These are phyloP conservation scores for Arxiozyma telluris DNA, from an alignment of 1,139 yeast species.

Conservation along the genomic window DNA sequence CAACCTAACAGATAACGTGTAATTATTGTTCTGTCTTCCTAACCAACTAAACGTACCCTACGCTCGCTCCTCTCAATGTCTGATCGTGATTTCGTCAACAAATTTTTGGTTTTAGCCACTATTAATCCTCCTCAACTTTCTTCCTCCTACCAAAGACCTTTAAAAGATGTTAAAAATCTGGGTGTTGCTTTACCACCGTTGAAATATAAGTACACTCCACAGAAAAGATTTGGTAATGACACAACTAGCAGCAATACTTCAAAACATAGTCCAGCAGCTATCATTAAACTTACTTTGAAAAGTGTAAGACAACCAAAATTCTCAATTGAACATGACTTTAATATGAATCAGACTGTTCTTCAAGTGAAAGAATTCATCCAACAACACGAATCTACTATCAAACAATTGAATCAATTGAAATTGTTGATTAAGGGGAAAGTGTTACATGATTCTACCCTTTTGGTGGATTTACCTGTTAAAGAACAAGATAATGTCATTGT, in stretches of 20 bases:
- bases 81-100: constrained; percentile 23
- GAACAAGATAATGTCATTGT: constrained; percentile 19
- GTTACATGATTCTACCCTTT: constrained; percentile 34
- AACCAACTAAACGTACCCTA: background rate
- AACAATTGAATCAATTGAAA: constrained; percentile 31
- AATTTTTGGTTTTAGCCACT: constrained; percentile 28
- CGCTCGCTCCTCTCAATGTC: background rate
- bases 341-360: constrained; percentile 30
- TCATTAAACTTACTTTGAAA: constrained; percentile 30
- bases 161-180: constrained; percentile 23
- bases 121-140: constrained; percentile 22
- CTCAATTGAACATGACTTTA: constrained; percentile 22
- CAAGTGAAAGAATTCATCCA: constrained; percentile 33
- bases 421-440: constrained; percentile 42
- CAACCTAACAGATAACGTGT: background rate
- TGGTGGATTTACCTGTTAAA: constrained; percentile 20
- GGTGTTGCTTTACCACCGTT: constrained; percentile 33
- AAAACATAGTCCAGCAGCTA: background rate
- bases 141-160: constrained; percentile 23
- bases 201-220: constrained; percentile 26
- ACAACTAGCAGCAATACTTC: background rate
- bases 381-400: constrained; percentile 22
- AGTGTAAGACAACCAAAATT: constrained; percentile 42
- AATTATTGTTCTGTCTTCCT: too few relatives aligned
- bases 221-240: constrained; percentile 4